Evolutionary conservation across 805 yeast species (phyloP), one percentile per base, ranked within the genome.

Genomic region (Kuraishia ogatae): DNA sequence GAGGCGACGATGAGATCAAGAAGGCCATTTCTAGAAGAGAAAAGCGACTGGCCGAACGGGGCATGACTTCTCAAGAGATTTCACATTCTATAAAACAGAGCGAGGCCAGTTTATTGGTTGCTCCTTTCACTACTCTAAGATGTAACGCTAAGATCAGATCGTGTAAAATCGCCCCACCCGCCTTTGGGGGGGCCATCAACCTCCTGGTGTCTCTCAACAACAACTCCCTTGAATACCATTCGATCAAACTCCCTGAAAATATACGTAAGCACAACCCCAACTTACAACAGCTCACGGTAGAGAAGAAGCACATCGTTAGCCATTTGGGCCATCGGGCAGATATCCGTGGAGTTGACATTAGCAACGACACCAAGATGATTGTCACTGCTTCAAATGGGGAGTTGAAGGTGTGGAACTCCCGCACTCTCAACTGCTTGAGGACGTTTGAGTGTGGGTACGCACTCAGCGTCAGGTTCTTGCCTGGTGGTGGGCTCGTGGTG

Each of bases 381-480:
- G 96, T 91, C 2, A 86, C 97, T 1, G 97, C 97, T 0, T 87
- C 97, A 2, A 90, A 91, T 64, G 97, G 97, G 22, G 80, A 82
- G 60, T 71, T 94, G 58, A 94, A 94, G 65, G 77, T 94, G 22
- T 92, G 97, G 97, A 94, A 94, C 65, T 67, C 87, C 28, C 77
- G 77, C 58, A 83, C 93, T 1, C 76, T 73, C 20, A 80, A 83
- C 58, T 93, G 97, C 62, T 77, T 94, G 52, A 79, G 99, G 64
- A 87, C 96, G 0, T 87, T 94, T 64, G 92, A 85, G 39, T 81
- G 96, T 60, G 97, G 97, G 1, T 90, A 93, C 67, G 89, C 96
- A 0, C 74, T 94, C 53, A 79, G 89, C 57, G 78, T 88, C 57
- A 80, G 82, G 63, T 91, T 94, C 62, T 74, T 94, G 54, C 98